These are phyloP conservation scores for Talaromyces thailandensis DNA, from an alignment of 495 filamentous ascomycete genomes.

Conservation along the genomic window DNA sequence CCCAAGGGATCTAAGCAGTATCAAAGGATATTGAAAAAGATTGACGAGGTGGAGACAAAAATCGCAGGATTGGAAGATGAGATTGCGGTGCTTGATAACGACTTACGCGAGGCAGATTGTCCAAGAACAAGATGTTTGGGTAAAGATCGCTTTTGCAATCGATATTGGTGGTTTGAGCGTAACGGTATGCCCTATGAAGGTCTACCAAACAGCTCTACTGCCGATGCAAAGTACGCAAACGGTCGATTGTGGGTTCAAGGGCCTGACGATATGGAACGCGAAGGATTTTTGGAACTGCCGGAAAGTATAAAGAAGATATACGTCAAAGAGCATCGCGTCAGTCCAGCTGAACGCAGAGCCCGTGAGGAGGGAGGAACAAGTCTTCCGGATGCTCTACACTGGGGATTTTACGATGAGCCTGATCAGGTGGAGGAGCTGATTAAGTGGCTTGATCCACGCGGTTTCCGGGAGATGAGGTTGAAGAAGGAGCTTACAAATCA, in stretches of 20 bases:
- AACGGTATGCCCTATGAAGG: slow-evolving; percentile 97
- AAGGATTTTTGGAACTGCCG: slow-evolving; percentile 72
- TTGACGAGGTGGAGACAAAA: slow-evolving; percentile 71
- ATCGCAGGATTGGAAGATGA: slow-evolving; percentile 75
- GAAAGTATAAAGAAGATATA: slow-evolving; percentile 56
- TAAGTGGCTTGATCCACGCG: slow-evolving; percentile 79
- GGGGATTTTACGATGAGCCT: slow-evolving; percentile 84
- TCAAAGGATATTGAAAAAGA: slow-evolving; percentile 76
- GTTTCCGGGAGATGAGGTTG: slow-evolving; percentile 73
- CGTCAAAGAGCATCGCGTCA: slow-evolving; percentile 60
- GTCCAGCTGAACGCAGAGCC: slow-evolving; percentile 76
- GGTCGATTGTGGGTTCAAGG: slow-evolving; percentile 95
- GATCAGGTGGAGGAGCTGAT: slow-evolving; percentile 68
- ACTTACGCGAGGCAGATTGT: slow-evolving; percentile 87
- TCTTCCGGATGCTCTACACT: slow-evolving; percentile 69
- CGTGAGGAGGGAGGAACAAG: slow-evolving; percentile 76
- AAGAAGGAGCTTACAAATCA: slow-evolving; percentile 75
- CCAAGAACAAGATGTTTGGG: slow-evolving; percentile 82
- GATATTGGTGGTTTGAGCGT: slow-evolving; percentile 98
- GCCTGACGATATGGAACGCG: slow-evolving; percentile 78
- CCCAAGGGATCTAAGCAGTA: slow-evolving; percentile 86
- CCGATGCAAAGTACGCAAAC: slow-evolving; percentile 81
- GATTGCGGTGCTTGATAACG: slow-evolving; percentile 77
- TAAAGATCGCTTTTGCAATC: slow-evolving; percentile 93
- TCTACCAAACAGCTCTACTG: slow-evolving; percentile 78